These are phyloP conservation scores for Stygiomarasmius scandens DNA, from an alignment of 1,284 basidiomycete genomes.

Conservation along the genomic window DNA sequence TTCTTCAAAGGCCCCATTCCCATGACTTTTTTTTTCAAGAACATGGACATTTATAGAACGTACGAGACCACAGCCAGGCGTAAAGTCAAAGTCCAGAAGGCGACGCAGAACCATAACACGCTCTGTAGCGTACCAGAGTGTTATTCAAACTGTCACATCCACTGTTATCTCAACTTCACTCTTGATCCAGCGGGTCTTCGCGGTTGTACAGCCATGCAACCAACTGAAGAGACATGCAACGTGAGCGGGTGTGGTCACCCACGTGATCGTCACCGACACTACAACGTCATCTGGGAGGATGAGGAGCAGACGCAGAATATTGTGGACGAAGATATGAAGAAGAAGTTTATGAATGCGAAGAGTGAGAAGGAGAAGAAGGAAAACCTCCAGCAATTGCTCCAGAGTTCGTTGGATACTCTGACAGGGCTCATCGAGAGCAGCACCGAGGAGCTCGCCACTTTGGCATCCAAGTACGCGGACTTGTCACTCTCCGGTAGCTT, in stretches of 20 bases:
- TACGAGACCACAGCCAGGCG: constrained; percentile 4
- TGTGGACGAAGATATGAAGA: not conserved
- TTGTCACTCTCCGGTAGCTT: constrained; percentile 9
- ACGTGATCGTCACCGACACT: not conserved
- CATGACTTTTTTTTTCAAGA: not conserved
- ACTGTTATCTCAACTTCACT: not conserved
- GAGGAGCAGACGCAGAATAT: not conserved
- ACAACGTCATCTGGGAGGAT: not conserved
- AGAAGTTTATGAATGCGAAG: not conserved
- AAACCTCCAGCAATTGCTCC: not conserved
- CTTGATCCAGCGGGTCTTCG: not conserved
- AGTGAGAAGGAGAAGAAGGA: not conserved
- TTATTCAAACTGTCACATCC: constrained; percentile 4
- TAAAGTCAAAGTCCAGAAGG: not conserved
- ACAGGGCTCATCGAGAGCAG: not conserved
- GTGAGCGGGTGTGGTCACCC: not conserved
- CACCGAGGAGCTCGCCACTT: not conserved
- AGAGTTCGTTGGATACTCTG: not conserved
- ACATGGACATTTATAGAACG: not conserved
- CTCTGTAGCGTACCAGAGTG: constrained; percentile 1
- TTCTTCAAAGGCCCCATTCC: no score
- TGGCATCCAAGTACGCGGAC: not conserved
- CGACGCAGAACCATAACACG: not conserved
- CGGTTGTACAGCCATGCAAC: not conserved
- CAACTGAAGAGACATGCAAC: not conserved